Conservation (phyloP, 1,284 basidiomycete species). For the Ustilago curta region DNA sequence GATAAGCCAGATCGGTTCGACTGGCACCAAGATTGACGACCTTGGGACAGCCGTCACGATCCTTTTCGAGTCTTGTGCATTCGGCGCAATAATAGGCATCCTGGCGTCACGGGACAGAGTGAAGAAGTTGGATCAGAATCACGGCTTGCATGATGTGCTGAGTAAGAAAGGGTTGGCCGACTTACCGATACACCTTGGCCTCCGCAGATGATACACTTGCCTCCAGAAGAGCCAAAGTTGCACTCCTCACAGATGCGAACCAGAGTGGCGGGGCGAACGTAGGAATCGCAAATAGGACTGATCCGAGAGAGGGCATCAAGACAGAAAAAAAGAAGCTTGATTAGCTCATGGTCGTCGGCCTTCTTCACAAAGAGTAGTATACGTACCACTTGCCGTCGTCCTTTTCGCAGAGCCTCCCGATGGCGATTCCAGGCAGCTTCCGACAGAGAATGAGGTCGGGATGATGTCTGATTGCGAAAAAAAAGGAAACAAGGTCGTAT, state of each 20-base stretch:
- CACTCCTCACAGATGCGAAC: conserved; percentile 99
- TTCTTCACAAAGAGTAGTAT: too few species aligned
- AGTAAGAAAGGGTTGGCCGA: neutral
- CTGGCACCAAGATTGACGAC: conserved; percentile 89
- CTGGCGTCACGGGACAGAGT: conserved; percentile 17
- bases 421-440: conserved; percentile 91
- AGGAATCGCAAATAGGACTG: conserved; percentile 98
- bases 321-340: neutral
- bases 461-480: conserved; percentile 51
- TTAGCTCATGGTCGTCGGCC: neutral
- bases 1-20: conserved; percentile 59
- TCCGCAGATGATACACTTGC: conserved; percentile 92
- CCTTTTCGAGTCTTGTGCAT: conserved; percentile 95
- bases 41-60: conserved; percentile 97
- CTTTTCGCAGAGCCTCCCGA: conserved; percentile 97
- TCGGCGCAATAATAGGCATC: conserved; percentile 69
- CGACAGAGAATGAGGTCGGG: conserved; percentile 95
- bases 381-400: conserved; percentile 98
- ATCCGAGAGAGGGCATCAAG: neutral
- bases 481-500: neutral
- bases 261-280: conserved; percentile 96
- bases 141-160: neutral
- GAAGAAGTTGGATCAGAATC: neutral
- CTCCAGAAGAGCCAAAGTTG: conserved; percentile 95
- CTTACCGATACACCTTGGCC: conserved; percentile 63